A percentile compares a stretch with the other conserved stretches of the same genome.
These are phyloP conservation scores for Agaricus sinodeliciosus DNA, from an alignment of 768 basidiomycete species.

Conservation along the genomic window DNA sequence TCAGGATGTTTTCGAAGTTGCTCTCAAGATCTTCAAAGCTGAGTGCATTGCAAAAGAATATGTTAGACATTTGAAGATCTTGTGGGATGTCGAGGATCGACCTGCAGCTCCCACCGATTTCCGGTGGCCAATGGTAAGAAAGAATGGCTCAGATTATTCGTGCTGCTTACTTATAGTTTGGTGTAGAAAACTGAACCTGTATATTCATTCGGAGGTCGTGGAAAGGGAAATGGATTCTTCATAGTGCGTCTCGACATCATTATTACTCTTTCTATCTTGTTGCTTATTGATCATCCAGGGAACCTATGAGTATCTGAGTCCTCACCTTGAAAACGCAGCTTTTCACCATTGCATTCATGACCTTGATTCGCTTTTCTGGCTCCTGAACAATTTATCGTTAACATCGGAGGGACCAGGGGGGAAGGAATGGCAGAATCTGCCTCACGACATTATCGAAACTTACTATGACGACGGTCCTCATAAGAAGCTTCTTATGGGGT, in stretches of 20 bases:
- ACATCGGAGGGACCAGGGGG: not conserved
- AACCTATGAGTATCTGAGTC: not conserved
- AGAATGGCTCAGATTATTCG: too few species aligned
- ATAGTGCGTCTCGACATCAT: not conserved
- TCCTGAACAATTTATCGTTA: not conserved
- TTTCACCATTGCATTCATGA: not conserved
- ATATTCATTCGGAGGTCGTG: not conserved
- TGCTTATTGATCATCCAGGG: not conserved
- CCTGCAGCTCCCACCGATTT: not conserved
- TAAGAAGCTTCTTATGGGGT: too few species aligned
- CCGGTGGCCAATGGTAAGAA: not conserved
- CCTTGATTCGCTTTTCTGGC: not conserved
- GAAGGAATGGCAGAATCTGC: not conserved
- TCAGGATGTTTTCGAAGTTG: too few species aligned
- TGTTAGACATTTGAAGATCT: not conserved
- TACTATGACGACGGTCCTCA: not conserved
- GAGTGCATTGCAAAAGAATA: too few species aligned
- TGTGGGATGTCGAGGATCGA: not conserved
- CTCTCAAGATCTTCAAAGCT: too few species aligned
- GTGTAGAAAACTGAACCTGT: too few species aligned
- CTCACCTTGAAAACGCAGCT: not conserved
- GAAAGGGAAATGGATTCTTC: not conserved
- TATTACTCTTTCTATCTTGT: not conserved
- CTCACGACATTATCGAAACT: not conserved
- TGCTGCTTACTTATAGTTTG: too few species aligned